These are phyloP conservation scores for Nannochloropsis oceanica DNA, from an alignment of 108 stramenopile species.

Conservation along the genomic window DNA sequence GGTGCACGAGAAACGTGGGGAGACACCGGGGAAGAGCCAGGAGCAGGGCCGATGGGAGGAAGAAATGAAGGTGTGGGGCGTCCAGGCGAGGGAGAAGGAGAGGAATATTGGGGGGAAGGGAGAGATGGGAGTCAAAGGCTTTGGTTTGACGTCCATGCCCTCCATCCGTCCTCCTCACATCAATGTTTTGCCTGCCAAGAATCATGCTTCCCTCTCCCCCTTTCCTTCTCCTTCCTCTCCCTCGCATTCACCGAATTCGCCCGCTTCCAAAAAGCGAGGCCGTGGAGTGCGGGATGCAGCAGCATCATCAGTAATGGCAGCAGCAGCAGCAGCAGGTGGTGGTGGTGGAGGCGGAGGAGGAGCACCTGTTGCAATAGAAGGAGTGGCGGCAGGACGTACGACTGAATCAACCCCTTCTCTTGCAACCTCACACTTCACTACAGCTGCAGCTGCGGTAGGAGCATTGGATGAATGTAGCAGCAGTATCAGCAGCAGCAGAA, in stretches of 20 bases:
- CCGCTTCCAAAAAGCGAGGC: neutral
- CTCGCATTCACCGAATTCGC: too few species aligned
- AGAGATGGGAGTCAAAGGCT: neutral
- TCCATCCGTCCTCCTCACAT: too few species aligned
- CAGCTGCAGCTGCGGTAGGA: neutral
- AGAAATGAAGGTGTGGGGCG: neutral
- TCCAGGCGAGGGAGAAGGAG: neutral
- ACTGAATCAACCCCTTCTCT: too few species aligned
- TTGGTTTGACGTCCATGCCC: too few species aligned
- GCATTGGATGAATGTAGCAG: neutral
- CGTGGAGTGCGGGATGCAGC: neutral
- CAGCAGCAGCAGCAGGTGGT: neutral
- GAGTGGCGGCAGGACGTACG: neutral
- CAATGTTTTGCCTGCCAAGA: too few species aligned
- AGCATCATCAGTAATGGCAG: neutral
- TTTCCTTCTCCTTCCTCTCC: too few species aligned
- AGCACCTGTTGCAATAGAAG: neutral
- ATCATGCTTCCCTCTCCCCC: too few species aligned
- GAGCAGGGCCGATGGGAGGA: neutral
- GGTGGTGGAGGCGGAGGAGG: neutral
- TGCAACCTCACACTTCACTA: neutral
- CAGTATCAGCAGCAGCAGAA: too few species aligned
- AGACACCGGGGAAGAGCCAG: neutral
- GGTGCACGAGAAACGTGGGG: neutral
- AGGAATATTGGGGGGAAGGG: neutral